Evolutionary conservation across 352 stramenopile species (phyloP), one percentile per base, ranked within the genome.

Genomic region (Pythium aquatile): DNA sequence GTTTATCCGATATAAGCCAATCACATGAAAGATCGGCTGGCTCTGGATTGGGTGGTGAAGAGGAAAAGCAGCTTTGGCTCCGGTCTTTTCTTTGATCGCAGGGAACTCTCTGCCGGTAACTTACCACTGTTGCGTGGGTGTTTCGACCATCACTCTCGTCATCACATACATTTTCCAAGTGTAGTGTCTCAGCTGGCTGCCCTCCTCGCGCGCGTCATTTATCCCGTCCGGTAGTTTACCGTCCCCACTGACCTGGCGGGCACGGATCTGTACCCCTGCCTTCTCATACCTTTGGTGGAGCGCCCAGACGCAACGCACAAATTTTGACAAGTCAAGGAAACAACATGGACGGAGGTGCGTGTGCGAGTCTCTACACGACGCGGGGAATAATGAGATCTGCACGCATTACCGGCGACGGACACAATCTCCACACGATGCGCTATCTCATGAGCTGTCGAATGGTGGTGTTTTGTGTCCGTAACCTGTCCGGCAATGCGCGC

Each of bases 321-420:
- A 70, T 63, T 62, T 46, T 39, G 26, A 47, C 39, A 65, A 53
- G 54, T 62, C 55, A 63, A 72, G 30, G 51, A 49, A 56, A 69
- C 58, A 74, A 61, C 58, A 76, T 76, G 70, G 64, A 76, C 57
- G 66, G 66, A 72, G 70, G 70, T 76, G 42, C 32, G 68, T 73
- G 48, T 61, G 32, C n/a, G 20, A n/a, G 30, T 0, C 7, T n/a
- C 4, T 33, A 54, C 24, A 53, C 16, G 10, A n/a, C 52, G 32
- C 52, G 14, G n/a, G n/a, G 3, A 42, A 10, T 42, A 42, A 16
- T 42, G 35, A 3, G 35, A 42, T 42, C 35, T 42, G 35, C 35
- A 11, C 16, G 35, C 2, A 42, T 16, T 42, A 11, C 35, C 42
- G n/a, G 42, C 24, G 5, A 48, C n/a, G 42, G 5, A 28, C 42